Base-by-base conservation (phyloP, 2,329 filamentous ascomycete species). In the Bimuria novae-zelandiae region DNA sequence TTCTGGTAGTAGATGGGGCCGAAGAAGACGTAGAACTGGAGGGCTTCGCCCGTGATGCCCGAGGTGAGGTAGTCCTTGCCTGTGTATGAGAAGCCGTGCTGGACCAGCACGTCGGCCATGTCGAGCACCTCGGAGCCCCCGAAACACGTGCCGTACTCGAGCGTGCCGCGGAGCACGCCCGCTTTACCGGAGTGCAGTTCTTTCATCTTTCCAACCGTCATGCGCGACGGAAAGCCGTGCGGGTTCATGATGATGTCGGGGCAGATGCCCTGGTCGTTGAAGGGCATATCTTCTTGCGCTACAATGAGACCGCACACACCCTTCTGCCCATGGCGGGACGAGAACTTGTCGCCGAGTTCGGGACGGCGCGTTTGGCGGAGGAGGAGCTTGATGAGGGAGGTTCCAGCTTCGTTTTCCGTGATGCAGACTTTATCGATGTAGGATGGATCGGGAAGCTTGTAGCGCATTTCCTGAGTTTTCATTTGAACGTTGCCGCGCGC, bases 171-270 rank as follows among this genome's bases (percentile, higher is more conserved):
- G 3, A 99, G 76, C 1, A 99, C 87, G 11, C 92, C 91, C 0
- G 94, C 94, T 76, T 99, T 99, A 60, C 94, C 94, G 0, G 92
- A 91, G 14, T 99, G 82, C 39, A 96, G 89, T 72, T 99, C 94
- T 45, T 99, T 84, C 80, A 99, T 89, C 76, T 99, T 99, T 27
- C 94, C 94, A 57, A 99, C 94, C 49, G 94, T 99, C 94, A 99
- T 99, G 75, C 94, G 94, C 27, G 93, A 97, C 1, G 94, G 94
- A 82, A 99, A 99, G 86, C 94, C 94, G 77, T 99, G 94, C 0
- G 95, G 94, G 79, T 99, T 99, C 94, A 99, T 99, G 84, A 99
- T 99, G 62, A 99, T 97, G 75, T 99, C 94, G 0, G 94, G 94
- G n/a, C 87, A 88, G 61, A 99, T 85, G 2, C 94, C 95, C 47